Conservation (phyloP, 495 filamentous ascomycete genomes). For the Jackrogersella minutella region DNA sequence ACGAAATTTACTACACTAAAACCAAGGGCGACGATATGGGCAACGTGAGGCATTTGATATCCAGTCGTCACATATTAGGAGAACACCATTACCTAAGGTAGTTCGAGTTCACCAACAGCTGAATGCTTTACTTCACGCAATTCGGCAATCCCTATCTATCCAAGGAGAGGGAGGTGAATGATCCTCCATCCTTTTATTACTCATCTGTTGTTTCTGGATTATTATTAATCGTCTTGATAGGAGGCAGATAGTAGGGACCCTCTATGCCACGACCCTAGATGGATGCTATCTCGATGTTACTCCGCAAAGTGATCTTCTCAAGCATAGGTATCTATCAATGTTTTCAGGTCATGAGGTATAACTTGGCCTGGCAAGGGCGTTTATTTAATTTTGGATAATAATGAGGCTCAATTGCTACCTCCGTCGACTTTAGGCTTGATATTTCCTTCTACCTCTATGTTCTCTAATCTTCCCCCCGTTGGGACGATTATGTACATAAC, state of each 20-base stretch:
- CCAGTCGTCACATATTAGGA: too few species aligned
- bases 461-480: constrained; percentile 13
- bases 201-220: background rate
- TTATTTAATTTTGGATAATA: constrained; percentile 41
- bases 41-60: background rate
- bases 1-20: too few species aligned
- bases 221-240: constrained; percentile 16
- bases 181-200: background rate
- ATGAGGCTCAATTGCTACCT: constrained; percentile 33
- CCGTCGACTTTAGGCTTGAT: constrained; percentile 36
- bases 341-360: constrained; percentile 5
- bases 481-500: constrained; percentile 23
- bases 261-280: constrained; percentile 2
- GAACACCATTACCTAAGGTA: too few species aligned
- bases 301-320: constrained; percentile 4
- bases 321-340: background rate
- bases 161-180: constrained; percentile 2
- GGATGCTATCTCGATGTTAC: background rate
- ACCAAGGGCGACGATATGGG: background rate
- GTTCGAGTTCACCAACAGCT: too few species aligned
- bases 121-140: too few species aligned
- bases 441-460: constrained; percentile 8
- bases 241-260: background rate
- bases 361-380: constrained; percentile 13
- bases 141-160: too few species aligned